Evolutionary conservation across 2,329 filamentous ascomycete species (phyloP), one percentile per base, ranked within the genome.

Genomic region (Graphiopsis chlorocephala): DNA sequence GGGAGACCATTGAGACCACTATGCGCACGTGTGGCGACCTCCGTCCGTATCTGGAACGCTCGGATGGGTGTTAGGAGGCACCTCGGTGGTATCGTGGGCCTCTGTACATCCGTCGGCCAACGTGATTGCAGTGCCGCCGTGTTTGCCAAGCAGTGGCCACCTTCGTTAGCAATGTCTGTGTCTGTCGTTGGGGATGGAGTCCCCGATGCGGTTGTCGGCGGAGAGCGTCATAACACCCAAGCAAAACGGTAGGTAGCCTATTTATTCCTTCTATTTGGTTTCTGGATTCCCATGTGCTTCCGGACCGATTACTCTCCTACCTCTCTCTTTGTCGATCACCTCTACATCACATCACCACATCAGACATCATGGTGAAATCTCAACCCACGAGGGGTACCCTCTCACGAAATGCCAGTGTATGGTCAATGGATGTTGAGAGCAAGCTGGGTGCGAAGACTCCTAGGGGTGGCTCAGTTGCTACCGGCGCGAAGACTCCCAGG

Each of bases 21-120:
- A 45, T 42, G 38, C 38, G 38, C 60, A 55, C 48, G 48, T 55
- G 60, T 55, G 60, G 48, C 60, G 60, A 62, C n/a, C 28, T 53
- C 47, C 60, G 48, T 23, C 33, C 60, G 47, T 62, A 55, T 45
- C 48, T 55, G 48, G 60, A 55, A 62, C 60, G 60, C 60, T 62
- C 60, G 60, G 60, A 62, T 55, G 48, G 25, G 48, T 55, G 48
- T 55, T 53, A 62, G 60, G 60, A 62, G 60, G 60, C 60, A 62
- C 60, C 47, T 62, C 60, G 60, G 60, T 62, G 60, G 48, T 62
- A 62, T 62, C 60, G 60, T 62, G 60, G 60, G 48, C 60, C 60
- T 62, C 33, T 31, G n/a, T 17, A 55, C 48, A 55, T 29, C 33
- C 33, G 31, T 15, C 60, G 47, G 47, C 38, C 60, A 38, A 42